These are phyloP conservation scores for Trametes sanguinea DNA, from an alignment of 768 basidiomycete genomes.

Conservation along the genomic window DNA sequence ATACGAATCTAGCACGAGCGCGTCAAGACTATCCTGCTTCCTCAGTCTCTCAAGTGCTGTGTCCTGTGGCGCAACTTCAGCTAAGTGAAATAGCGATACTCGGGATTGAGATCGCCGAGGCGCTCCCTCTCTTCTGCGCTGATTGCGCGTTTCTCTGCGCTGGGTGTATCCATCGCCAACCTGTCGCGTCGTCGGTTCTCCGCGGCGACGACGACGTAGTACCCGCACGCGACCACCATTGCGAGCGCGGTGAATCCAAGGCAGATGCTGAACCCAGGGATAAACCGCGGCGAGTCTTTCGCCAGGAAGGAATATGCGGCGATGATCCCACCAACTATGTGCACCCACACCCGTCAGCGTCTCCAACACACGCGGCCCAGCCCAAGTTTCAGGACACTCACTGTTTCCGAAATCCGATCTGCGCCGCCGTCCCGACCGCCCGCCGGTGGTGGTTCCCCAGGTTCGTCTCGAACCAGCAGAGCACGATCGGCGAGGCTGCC, in stretches of 20 bases:
- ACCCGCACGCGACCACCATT: constrained; percentile 21
- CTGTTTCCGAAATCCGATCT: constrained; percentile 34
- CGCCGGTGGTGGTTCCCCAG: constrained; percentile 29
- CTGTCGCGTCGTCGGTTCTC: constrained; percentile 27
- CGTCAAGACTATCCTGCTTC: not conserved
- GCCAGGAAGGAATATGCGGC: constrained; percentile 32
- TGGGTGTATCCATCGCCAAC: no score
- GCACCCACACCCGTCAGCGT: no score
- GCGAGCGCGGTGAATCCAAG: constrained; percentile 31
- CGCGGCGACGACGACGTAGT: constrained; percentile 25
- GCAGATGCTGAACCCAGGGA: constrained; percentile 30
- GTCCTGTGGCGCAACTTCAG: no score
- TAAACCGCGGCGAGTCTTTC: constrained; percentile 31
- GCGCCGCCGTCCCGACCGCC: constrained; percentile 31
- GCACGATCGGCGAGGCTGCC: constrained; percentile 29
- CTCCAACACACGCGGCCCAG: no score
- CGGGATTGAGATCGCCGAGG: constrained; percentile 18
- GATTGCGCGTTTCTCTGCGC: no score
- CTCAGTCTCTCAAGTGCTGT: not conserved
- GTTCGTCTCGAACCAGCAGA: constrained; percentile 32
- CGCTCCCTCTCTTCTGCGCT: no score
- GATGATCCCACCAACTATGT: constrained; percentile 30
- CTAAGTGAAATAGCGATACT: constrained; percentile 18
- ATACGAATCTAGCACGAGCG: constrained; percentile 3
- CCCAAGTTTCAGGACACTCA: no score